Conservation (phyloP, 441 rosid species). For the Pelargonium cotyledonis region DNA sequence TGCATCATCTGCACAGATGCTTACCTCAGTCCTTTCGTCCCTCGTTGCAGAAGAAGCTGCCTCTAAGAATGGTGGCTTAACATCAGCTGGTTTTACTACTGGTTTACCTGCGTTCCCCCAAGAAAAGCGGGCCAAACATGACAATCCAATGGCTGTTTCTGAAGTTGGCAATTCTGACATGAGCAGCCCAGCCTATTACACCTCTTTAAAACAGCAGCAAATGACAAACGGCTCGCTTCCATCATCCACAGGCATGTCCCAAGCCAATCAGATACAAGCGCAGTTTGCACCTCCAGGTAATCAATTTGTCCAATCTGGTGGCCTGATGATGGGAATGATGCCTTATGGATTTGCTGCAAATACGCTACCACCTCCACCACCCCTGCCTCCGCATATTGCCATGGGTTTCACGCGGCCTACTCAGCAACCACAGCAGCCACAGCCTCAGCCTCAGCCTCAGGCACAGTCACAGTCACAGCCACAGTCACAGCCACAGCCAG, state of each 20-base stretch:
- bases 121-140: slow-evolving; percentile 56
- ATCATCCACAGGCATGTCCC: slow-evolving; percentile 30
- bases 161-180: slow-evolving; percentile 38
- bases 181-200: slow-evolving; percentile 35
- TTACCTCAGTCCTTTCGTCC: slow-evolving; percentile 46
- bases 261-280: slow-evolving; percentile 41
- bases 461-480: slow-evolving; percentile 8
- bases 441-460: no score
- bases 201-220: slow-evolving; percentile 38
- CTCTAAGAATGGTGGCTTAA: slow-evolving; percentile 28
- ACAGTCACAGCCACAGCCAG: slow-evolving; percentile 36
- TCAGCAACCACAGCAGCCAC: slow-evolving; percentile 23
- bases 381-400: slow-evolving; percentile 52
- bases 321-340: slow-evolving; percentile 36
- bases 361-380: slow-evolving; percentile 54
- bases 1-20: slow-evolving; percentile 46
- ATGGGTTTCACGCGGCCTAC: slow-evolving; percentile 47
- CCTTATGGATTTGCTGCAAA: slow-evolving; percentile 48
- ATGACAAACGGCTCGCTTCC: slow-evolving; percentile 25
- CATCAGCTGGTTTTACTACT: slow-evolving; percentile 25
- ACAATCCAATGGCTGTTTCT: slow-evolving; percentile 32
- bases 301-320: slow-evolving; percentile 49
- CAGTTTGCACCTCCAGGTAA: slow-evolving; percentile 23
- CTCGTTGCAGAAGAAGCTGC: slow-evolving; percentile 63
- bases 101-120: slow-evolving; percentile 42